phyloP scores from a whole-genome alignment of 306 rosid genomes.

The Acacia crassicarpa region DNA sequence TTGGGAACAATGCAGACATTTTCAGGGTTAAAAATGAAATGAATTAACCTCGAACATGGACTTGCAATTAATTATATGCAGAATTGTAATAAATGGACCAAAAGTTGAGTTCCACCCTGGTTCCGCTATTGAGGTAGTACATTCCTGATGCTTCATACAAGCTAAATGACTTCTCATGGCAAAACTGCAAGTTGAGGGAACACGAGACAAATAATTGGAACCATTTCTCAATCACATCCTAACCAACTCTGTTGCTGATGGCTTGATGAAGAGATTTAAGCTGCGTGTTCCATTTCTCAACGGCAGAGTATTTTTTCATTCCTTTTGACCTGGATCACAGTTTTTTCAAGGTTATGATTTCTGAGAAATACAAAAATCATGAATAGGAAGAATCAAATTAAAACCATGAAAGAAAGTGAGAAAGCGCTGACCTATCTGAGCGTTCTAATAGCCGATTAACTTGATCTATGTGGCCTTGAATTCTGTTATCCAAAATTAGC shows the following conservation, averaged over 20 bases:
- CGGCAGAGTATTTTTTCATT: slow-evolving; percentile 86
- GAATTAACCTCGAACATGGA: background rate
- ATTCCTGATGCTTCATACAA: slow-evolving; percentile 24
- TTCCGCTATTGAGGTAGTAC: slow-evolving; percentile 31
- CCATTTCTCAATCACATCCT: slow-evolving; percentile 22
- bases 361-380: background rate
- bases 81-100: background rate
- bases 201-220: slow-evolving; percentile 3
- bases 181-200: slow-evolving; percentile 40
- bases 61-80: slow-evolving; percentile 8
- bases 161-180: slow-evolving; percentile 39
- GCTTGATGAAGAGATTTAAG: slow-evolving; percentile 78
- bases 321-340: slow-evolving; percentile 77
- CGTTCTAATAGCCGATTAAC: slow-evolving; percentile 95
- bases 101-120: slow-evolving; percentile 10
- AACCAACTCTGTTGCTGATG: slow-evolving; percentile 77
- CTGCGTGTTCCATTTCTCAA: slow-evolving; percentile 96
- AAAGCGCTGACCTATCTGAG: slow-evolving; percentile 61
- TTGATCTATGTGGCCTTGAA: slow-evolving; percentile 97
- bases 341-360: slow-evolving; percentile 21
- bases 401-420: background rate
- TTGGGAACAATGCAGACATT: background rate
- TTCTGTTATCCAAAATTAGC: slow-evolving; percentile 85
- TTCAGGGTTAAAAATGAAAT: background rate
- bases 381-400: background rate